Conservation (phyloP, 345 rosid species). For the Populus nigra region DNA sequence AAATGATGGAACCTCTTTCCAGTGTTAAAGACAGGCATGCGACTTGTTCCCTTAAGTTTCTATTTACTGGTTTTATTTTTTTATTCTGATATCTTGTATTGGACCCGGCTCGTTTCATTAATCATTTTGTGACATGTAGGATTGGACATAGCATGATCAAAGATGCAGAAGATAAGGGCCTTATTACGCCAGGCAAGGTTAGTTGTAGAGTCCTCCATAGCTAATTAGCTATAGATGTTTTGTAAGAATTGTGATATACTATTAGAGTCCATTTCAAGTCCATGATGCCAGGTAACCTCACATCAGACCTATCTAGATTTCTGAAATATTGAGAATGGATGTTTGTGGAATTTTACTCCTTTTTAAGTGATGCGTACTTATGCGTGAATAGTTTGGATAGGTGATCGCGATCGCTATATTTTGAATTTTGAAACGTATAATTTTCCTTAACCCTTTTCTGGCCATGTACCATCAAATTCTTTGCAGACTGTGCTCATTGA, state of each 20-base stretch:
- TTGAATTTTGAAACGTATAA: not conserved
- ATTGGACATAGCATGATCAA: conserved; percentile 83
- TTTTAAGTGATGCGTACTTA: no score
- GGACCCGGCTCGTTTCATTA: no score
- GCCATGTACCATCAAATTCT: not conserved
- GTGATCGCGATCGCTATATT: not conserved
- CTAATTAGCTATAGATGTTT: not conserved
- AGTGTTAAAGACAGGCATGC: conserved; percentile 68
- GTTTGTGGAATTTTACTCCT: no score
- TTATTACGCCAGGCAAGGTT: conserved; percentile 86
- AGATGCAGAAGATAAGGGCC: conserved; percentile 84
- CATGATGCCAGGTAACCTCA: no score
- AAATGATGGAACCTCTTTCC: conserved; percentile 59
- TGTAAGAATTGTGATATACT: no score
- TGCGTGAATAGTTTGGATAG: not conserved
- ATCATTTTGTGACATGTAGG: conserved; percentile 37
- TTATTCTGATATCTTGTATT: no score
- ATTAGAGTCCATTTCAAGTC: no score
- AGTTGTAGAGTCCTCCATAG: not conserved
- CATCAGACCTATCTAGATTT: no score
- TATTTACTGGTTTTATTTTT: no score
- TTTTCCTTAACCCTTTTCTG: not conserved
- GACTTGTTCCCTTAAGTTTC: no score
- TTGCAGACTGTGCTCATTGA: conserved; percentile 51
- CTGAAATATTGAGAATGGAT: no score